Base-by-base conservation (phyloP, 495 filamentous ascomycete genomes). In the Tuber indicum region DNA sequence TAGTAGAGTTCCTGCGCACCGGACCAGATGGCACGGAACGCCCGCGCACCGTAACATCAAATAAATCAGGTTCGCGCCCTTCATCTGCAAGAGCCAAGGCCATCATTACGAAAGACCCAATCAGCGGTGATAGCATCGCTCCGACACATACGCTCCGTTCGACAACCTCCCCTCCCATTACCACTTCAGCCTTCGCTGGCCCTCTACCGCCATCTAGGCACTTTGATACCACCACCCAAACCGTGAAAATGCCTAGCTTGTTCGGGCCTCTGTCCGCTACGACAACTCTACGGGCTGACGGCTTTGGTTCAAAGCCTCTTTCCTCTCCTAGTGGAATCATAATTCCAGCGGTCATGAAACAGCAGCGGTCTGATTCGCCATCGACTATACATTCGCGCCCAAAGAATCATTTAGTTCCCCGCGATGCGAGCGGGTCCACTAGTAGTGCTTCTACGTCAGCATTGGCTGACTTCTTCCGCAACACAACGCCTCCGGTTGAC, bases 381-480 rank as follows among this genome's bases (percentile, higher is more conserved):
- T 46, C 74, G 23, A 75, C 71, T 72, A 45, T 42, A 19, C 49
- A 73, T 44, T 82, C 75, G 17, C 75, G 72, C 36, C 71, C 79
- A 16, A 80, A 49, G 71, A 81, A 77, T 41, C 75, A 79, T 17
- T 77, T 82, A 42, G 70, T 83, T 10, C 79, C 82, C 52, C 74
- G 82, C 44, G 82, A 84, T 73, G 79, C 82, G 39, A 83, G 77
- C 45, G 82, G 82, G 17, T 78, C 80, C 45, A 85, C 89, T 41
- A 86, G 86, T 43, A 88, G 87, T 66, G 90, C 90, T 71, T 88
- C 90, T 79, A 97, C 90, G 71, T 91, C 91, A 3, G 96, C 97
- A 77, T 85, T 99, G 58, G 96, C 97, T 73, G 93, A 98, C 81
- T 98, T 98, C 85, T 94, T 99, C 74, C 90, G 94, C 72, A 92